Percentiles rank a stretch among this genome's conserved stretches.
phyloP scores from a whole-genome alignment of 2,329 filamentous ascomycete species.

The Botryotinia narcissicola region DNA sequence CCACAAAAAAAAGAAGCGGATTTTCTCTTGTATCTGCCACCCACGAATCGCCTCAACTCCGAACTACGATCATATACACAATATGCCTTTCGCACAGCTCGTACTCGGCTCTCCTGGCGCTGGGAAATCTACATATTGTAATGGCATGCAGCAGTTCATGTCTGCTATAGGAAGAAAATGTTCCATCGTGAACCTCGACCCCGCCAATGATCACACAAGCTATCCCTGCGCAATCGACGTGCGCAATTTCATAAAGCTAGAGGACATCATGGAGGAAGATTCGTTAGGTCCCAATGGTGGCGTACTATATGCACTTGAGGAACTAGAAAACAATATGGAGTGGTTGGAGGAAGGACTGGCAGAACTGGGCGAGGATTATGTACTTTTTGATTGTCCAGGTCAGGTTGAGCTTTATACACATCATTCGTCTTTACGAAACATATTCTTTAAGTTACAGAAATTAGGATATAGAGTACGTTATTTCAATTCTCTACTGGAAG shows the following conservation, averaged over 20 bases:
- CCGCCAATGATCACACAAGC: slow-evolving; percentile 88
- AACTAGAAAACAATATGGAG: slow-evolving; percentile 89
- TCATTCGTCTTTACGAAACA: slow-evolving; percentile 85
- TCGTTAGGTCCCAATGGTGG: slow-evolving; percentile 89
- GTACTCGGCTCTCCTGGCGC: slow-evolving; percentile 92
- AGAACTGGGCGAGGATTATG: slow-evolving; percentile 81
- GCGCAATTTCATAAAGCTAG: slow-evolving; percentile 80
- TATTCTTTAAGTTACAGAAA: slow-evolving; percentile 88
- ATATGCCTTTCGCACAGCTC: slow-evolving; percentile 50
- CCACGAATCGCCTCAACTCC: neutral
- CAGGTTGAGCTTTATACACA: slow-evolving; percentile 98
- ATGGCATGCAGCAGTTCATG: slow-evolving; percentile 99
- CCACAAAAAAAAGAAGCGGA: neutral
- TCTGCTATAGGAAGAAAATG: slow-evolving; percentile 91
- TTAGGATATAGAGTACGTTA: slow-evolving; percentile 79
- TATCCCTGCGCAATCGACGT: slow-evolving; percentile 92
- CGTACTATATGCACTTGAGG: slow-evolving; percentile 89
- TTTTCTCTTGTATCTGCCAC: neutral
- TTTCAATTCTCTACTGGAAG: slow-evolving; percentile 16
- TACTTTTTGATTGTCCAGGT: slow-evolving; percentile 93
- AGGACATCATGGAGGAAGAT: slow-evolving; percentile 93
- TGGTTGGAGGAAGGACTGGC: slow-evolving; percentile 84
- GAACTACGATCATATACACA: neutral
- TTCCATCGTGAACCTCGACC: slow-evolving; percentile 94
- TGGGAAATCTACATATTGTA: slow-evolving; percentile 96